Conservation (phyloP, 371 early-diverging fungal genomes). For the Batkoa obscura region DNA sequence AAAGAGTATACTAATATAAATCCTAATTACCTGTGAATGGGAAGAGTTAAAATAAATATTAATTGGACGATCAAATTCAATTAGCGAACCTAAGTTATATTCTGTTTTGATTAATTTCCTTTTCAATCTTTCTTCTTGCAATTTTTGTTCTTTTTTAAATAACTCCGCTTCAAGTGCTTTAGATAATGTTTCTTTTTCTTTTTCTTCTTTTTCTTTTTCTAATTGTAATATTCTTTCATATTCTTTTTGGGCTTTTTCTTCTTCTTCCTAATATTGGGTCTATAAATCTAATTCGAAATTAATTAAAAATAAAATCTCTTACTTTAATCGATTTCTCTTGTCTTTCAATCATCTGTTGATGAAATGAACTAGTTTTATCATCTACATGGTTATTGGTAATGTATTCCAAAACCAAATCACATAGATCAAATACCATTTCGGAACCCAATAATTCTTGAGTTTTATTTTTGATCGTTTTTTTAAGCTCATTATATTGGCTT, state of each 20-base stretch:
- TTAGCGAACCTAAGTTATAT: background rate
- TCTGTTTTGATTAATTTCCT: background rate
- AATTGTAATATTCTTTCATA: background rate
- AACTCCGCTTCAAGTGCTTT: constrained; percentile 1
- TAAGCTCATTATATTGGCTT: background rate
- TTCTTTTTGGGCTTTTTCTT: background rate
- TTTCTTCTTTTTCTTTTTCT: background rate
- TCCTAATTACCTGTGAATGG: background rate
- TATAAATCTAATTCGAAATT: background rate
- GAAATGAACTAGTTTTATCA: constrained; percentile 17
- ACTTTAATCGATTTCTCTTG: constrained; percentile 30
- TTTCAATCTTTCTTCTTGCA: constrained; percentile 1
- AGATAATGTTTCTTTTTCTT: background rate
- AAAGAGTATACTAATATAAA: background rate
- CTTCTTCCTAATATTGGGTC: background rate
- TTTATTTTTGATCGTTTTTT: background rate
- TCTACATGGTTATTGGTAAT: background rate
- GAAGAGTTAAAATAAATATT: background rate
- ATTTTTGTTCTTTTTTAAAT: constrained; percentile 11
- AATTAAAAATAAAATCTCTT: background rate
- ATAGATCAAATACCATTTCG: constrained; percentile 3
- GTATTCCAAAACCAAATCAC: background rate
- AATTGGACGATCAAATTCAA: constrained; percentile 3
- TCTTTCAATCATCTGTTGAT: constrained; percentile 36
- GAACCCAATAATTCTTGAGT: background rate